A percentile compares a stretch with the other conserved stretches of the same genome.
These are phyloP conservation scores for Leccinum arenicola DNA, from an alignment of 768 basidiomycete species.

Conservation along the genomic window DNA sequence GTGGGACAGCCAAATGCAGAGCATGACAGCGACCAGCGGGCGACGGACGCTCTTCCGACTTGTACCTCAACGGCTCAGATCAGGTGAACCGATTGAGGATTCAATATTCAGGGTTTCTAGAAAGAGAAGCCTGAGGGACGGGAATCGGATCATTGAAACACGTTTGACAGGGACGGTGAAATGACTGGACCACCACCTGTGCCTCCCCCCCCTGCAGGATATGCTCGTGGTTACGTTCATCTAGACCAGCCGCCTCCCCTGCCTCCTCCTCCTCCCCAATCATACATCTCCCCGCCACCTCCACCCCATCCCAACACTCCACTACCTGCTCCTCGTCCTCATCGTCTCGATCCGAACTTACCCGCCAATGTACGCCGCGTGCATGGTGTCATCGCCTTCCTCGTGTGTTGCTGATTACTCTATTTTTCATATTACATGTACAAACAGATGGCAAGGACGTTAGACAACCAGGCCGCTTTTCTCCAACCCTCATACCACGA, in stretches of 20 bases:
- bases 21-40: background rate
- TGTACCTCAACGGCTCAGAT: background rate
- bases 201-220: constrained; percentile 26
- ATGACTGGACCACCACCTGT: constrained; percentile 29
- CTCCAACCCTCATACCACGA: constrained; percentile 25
- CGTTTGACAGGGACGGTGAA: background rate
- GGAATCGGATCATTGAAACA: background rate
- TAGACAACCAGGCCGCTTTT: constrained; percentile 47
- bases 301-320: constrained; percentile 41
- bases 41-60: background rate
- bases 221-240: constrained; percentile 10
- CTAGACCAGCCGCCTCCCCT: constrained; percentile 41
- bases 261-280: constrained; percentile 47
- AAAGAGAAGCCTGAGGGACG: background rate
- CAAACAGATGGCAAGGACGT: constrained; percentile 58
- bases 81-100: background rate
- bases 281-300: constrained; percentile 25
- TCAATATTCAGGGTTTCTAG: background rate
- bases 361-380: constrained; percentile 57
- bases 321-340: constrained; percentile 67
- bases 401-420: constrained; percentile 15
- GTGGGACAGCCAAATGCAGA: background rate
- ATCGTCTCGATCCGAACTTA: constrained; percentile 56
- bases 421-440: constrained; percentile 26
- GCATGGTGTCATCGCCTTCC: constrained; percentile 10